Conservation (phyloP, 139 green algal species). For the Chlamydomonas eustigma region DNA sequence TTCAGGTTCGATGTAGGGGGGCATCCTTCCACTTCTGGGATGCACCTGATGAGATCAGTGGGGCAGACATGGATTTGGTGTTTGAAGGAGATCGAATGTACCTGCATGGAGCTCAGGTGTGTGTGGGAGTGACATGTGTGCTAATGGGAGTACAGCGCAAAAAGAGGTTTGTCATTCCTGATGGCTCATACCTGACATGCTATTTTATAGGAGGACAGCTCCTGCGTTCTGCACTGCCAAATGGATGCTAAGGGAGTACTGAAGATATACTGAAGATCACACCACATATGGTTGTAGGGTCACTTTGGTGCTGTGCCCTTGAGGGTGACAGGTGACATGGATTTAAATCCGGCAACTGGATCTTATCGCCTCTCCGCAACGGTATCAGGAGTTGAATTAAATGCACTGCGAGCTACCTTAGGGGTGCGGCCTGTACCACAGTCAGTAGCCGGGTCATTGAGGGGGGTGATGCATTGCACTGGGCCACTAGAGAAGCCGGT, state of each 20-base stretch:
- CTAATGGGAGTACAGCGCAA: too few relatives aligned
- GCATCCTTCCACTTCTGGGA: constrained; percentile 94
- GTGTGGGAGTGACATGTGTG: constrained; percentile 57
- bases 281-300: too few relatives aligned
- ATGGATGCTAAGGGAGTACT: too few relatives aligned
- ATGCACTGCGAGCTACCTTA: constrained; percentile 81
- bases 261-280: too few relatives aligned
- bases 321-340: constrained; percentile 75
- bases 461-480: constrained; percentile 79
- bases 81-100: constrained; percentile 90
- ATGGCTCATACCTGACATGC: too few relatives aligned
- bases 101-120: constrained; percentile 78
- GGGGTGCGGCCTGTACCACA: constrained; percentile 72
- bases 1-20: neutral
- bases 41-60: constrained; percentile 77
- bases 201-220: too few relatives aligned
- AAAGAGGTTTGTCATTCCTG: too few relatives aligned
- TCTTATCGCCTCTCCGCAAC: constrained; percentile 63
- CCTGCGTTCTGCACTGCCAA: too few relatives aligned
- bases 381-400: constrained; percentile 70
- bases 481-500: constrained; percentile 88
- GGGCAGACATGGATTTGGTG: constrained; percentile 76
- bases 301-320: constrained; percentile 23
- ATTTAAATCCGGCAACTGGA: constrained; percentile 77
- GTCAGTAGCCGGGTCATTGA: constrained; percentile 67